phyloP scores from a whole-genome alignment of 768 basidiomycete genomes.

The Astraeus odoratus region DNA sequence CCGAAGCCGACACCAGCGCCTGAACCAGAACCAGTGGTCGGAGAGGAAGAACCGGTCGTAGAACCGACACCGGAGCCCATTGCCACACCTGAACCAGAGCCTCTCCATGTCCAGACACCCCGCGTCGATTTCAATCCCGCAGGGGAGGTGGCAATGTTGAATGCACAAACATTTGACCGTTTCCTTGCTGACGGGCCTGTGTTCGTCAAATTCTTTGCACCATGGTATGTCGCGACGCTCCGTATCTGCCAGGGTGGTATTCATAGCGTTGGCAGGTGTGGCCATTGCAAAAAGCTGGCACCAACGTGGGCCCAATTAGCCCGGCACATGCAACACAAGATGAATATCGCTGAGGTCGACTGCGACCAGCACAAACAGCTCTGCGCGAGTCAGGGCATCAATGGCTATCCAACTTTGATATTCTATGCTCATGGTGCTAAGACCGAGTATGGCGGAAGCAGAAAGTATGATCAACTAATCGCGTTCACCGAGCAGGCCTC shows the following conservation, averaged over 20 bases:
- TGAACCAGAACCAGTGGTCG: slow-evolving; percentile 2
- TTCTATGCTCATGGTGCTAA: slow-evolving; percentile 56
- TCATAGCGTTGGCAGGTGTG: slow-evolving; percentile 48
- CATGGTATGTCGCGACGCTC: slow-evolving; percentile 57
- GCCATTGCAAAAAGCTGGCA: slow-evolving; percentile 93
- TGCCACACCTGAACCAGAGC: slow-evolving; percentile 9
- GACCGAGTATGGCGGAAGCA: slow-evolving; percentile 69
- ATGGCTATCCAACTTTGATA: slow-evolving; percentile 79
- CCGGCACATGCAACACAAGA: slow-evolving; percentile 53
- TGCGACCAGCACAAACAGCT: slow-evolving; percentile 70
- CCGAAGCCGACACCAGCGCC: slow-evolving; percentile 18
- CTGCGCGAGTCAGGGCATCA: slow-evolving; percentile 60
- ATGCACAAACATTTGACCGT: slow-evolving; percentile 30
- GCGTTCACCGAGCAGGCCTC: slow-evolving; percentile 72
- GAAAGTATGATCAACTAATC: slow-evolving; percentile 65
- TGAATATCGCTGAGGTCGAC: slow-evolving; percentile 81
- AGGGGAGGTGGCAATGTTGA: slow-evolving; percentile 19
- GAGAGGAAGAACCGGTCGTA: slow-evolving; percentile 3
- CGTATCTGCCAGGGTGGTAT: background rate
- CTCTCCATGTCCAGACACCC: slow-evolving; percentile 11
- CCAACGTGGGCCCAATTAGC: slow-evolving; percentile 79
- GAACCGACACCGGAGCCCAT: slow-evolving; percentile 10
- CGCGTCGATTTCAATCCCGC: slow-evolving; percentile 16
- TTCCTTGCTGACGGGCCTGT: slow-evolving; percentile 41
- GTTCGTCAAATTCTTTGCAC: slow-evolving; percentile 83